Percentiles rank a stretch among this genome's conserved stretches.
Conservation (phyloP, 2,329 filamentous ascomycete genomes). For the Pyrenophora tritici-repentis region DNA sequence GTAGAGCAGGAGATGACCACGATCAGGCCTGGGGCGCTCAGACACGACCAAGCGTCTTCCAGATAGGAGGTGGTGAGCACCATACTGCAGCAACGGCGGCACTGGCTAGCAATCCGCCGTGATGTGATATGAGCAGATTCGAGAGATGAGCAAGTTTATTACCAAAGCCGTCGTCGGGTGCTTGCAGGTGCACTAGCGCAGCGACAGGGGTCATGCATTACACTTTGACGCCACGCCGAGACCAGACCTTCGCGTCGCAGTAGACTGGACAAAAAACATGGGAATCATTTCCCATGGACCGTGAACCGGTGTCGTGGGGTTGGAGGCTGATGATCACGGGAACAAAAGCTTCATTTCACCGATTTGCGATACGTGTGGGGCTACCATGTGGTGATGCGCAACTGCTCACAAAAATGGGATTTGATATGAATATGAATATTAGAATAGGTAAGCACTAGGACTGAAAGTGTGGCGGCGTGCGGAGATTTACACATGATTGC, state of each 20-base stretch:
- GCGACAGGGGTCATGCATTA: slow-evolving; percentile 19
- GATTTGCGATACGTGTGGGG: too few species aligned
- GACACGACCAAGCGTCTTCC: slow-evolving; percentile 16
- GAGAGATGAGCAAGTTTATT: slow-evolving; percentile 43
- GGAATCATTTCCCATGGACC: background rate
- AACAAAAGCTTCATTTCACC: too few species aligned
- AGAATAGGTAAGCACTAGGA: too few species aligned
- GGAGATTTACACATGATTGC: background rate
- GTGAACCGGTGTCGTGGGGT: too few species aligned
- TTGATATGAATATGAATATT: background rate
- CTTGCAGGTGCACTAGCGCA: slow-evolving; percentile 21
- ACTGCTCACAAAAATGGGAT: too few species aligned
- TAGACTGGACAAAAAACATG: background rate
- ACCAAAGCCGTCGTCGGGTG: slow-evolving; percentile 24
- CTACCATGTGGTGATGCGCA: too few species aligned
- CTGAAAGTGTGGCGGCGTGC: background rate
- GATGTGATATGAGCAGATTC: slow-evolving; percentile 11
- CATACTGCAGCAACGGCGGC: slow-evolving; percentile 26
- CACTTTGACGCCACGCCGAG: slow-evolving; percentile 13
- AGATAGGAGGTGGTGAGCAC: slow-evolving; percentile 26
- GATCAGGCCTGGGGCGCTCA: slow-evolving; percentile 21
- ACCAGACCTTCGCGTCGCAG: background rate
- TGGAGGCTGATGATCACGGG: too few species aligned
- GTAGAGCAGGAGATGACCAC: slow-evolving; percentile 20
- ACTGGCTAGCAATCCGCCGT: slow-evolving; percentile 16